Conservation (phyloP, 2,329 filamentous ascomycete species). For the Coccinonectria pachysandricola region DNA sequence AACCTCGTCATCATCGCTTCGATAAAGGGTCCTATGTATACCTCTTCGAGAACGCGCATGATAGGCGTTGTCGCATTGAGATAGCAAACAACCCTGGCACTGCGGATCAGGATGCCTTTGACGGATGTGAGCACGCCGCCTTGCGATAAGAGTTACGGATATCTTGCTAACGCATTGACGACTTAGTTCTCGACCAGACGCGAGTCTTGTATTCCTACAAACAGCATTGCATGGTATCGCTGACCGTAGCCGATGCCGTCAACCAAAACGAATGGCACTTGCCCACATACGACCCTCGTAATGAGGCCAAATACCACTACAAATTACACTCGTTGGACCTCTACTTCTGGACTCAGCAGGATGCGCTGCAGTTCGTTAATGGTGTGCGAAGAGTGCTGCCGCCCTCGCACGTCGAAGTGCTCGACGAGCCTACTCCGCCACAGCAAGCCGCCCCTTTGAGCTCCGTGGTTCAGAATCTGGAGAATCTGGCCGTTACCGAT, state of each 20-base stretch:
- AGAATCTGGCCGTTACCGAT: constrained; percentile 58
- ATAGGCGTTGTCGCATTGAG: constrained; percentile 60
- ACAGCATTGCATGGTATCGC: constrained; percentile 59
- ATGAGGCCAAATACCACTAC: constrained; percentile 72
- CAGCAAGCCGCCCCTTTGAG: constrained; percentile 44
- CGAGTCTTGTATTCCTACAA: constrained; percentile 62
- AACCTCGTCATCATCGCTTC: constrained; percentile 69
- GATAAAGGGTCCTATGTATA: constrained; percentile 74
- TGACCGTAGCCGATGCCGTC: constrained; percentile 48
- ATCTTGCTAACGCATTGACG: too few species aligned
- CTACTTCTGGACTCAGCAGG: constrained; percentile 69
- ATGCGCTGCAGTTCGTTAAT: constrained; percentile 61
- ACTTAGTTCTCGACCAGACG: constrained; percentile 59
- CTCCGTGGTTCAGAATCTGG: constrained; percentile 62
- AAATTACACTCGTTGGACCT: constrained; percentile 65
- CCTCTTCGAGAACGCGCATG: constrained; percentile 61
- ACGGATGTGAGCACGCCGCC: constrained; percentile 61
- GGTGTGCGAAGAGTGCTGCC: constrained; percentile 57
- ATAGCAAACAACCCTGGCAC: constrained; percentile 66
- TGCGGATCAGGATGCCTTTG: constrained; percentile 69
- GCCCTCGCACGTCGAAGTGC: constrained; percentile 47
- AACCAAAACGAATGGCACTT: constrained; percentile 61
- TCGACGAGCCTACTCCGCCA: constrained; percentile 50
- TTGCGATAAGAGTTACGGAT: too few species aligned
- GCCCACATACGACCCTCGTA: constrained; percentile 59